phyloP scores from a whole-genome alignment of 2,329 filamentous ascomycete species.

The Karstenula rhodostoma region DNA sequence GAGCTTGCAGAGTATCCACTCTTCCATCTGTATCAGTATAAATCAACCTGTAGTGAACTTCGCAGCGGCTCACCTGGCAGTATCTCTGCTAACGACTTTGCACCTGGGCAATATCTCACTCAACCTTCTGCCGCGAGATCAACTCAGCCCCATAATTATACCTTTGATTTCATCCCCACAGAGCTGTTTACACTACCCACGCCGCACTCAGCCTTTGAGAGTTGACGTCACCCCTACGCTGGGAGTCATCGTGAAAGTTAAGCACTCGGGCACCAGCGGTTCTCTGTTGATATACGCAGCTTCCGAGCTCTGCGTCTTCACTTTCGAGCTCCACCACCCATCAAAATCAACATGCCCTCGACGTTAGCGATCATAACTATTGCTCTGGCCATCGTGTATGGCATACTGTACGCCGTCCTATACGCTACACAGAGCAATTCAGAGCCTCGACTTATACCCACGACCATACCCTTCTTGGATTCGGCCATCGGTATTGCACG shows the following conservation, averaged over 20 bases:
- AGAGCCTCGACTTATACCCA: constrained; percentile 25
- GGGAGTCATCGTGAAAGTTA: neutral
- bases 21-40: neutral
- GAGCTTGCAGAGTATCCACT: neutral
- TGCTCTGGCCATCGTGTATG: constrained; percentile 13
- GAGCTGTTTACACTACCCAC: neutral
- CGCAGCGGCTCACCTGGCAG: constrained; percentile 1
- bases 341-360: neutral
- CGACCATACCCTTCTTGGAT: constrained; percentile 28
- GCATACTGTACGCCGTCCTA: constrained; percentile 12
- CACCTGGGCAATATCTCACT: neutral
- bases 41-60: neutral
- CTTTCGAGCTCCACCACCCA: neutral
- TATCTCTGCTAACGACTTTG: neutral
- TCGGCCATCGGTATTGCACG: constrained; percentile 25
- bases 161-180: neutral
- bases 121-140: neutral
- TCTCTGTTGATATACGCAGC: neutral
- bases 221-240: neutral
- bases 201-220: neutral
- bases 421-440: constrained; percentile 24
- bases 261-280: neutral
- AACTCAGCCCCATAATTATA: neutral
- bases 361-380: neutral
- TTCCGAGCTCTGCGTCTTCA: neutral